Percentiles rank a stretch among this genome's conserved stretches.
Evolutionary conservation across 257 asterid genomes (phyloP).

Genomic region (Lithospermum erythrorhizon): DNA sequence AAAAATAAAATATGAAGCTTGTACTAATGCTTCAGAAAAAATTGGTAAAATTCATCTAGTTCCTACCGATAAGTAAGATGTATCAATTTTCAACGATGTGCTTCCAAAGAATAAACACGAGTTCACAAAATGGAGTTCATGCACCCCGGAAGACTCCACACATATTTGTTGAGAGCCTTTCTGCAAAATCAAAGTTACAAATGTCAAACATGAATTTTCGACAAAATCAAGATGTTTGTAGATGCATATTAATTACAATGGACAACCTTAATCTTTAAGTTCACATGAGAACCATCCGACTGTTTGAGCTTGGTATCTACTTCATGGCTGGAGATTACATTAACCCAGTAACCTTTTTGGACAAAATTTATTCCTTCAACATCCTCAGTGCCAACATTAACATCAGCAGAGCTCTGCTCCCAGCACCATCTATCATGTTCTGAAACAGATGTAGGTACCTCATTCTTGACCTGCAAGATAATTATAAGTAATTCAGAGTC

Average conservation of each 20-base stretch:
- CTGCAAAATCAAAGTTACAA: slow-evolving; percentile 40
- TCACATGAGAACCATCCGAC: slow-evolving; percentile 43
- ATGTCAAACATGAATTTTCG: slow-evolving; percentile 13
- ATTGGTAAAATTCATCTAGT: slow-evolving; percentile 10
- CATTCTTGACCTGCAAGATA: slow-evolving; percentile 47
- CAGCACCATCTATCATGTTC: slow-evolving; percentile 94
- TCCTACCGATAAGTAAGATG: slow-evolving; percentile 54
- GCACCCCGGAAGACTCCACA: slow-evolving; percentile 79
- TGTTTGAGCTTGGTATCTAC: slow-evolving; percentile 64
- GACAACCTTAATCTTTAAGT: slow-evolving; percentile 64
- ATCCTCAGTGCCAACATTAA: slow-evolving; percentile 73
- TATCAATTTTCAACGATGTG: slow-evolving; percentile 51
- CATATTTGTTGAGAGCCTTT: slow-evolving; percentile 71
- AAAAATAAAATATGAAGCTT: slow-evolving; percentile 2
- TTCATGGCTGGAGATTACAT: slow-evolving; percentile 67
- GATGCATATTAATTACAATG: slow-evolving; percentile 8
- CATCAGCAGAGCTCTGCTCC: slow-evolving; percentile 50
- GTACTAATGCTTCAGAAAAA: slow-evolving; percentile 3
- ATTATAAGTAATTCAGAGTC: slow-evolving; percentile 11
- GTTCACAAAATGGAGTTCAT: slow-evolving; percentile 71
- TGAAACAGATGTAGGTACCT: slow-evolving; percentile 28
- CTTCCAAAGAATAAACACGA: slow-evolving; percentile 85
- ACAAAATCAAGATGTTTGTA: slow-evolving; percentile 6
- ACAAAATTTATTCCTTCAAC: slow-evolving; percentile 59
- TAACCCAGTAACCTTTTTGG: slow-evolving; percentile 86